Evolutionary conservation across 352 stramenopile species (phyloP).

Genomic region (Thalassiosira hispida): DNA sequence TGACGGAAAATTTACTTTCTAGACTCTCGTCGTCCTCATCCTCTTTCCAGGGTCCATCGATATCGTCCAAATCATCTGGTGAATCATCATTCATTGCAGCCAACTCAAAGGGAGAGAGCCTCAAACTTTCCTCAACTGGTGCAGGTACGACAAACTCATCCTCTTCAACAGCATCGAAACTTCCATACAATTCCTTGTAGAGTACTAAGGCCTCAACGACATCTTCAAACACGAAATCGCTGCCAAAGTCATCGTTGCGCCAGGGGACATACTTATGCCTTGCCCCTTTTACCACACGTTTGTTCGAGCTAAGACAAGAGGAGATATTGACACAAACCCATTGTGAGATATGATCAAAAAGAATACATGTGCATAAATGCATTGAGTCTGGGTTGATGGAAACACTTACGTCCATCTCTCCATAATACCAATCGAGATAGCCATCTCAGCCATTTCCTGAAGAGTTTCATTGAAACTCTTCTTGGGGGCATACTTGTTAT

Average conservation of each 20-base stretch:
- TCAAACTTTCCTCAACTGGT: conserved; percentile 58
- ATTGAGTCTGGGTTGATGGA: neutral
- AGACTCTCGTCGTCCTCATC: conserved; percentile 33
- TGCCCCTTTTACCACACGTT: conserved; percentile 72
- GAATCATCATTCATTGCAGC: conserved; percentile 55
- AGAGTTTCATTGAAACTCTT: conserved; percentile 72
- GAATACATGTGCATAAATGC: neutral
- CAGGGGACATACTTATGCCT: conserved; percentile 77
- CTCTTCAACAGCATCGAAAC: conserved; percentile 78
- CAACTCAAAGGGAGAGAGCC: conserved; percentile 60
- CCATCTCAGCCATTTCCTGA: conserved; percentile 62
- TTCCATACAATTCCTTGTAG: conserved; percentile 88
- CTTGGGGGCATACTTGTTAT: conserved; percentile 49
- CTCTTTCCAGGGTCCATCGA: conserved; percentile 48
- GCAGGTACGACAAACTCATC: conserved; percentile 76
- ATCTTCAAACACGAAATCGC: conserved; percentile 85
- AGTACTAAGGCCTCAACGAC: conserved; percentile 84
- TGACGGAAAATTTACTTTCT: conserved; percentile 41
- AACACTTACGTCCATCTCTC: conserved; percentile 64
- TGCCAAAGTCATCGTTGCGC: conserved; percentile 86
- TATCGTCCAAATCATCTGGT: conserved; percentile 55
- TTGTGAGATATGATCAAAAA: neutral
- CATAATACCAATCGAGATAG: conserved; percentile 75
- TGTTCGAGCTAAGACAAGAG: conserved; percentile 40
- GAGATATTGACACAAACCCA: neutral